Conservation (phyloP, 2,329 filamentous ascomycete genomes). For the Fusarium sp. region DNA sequence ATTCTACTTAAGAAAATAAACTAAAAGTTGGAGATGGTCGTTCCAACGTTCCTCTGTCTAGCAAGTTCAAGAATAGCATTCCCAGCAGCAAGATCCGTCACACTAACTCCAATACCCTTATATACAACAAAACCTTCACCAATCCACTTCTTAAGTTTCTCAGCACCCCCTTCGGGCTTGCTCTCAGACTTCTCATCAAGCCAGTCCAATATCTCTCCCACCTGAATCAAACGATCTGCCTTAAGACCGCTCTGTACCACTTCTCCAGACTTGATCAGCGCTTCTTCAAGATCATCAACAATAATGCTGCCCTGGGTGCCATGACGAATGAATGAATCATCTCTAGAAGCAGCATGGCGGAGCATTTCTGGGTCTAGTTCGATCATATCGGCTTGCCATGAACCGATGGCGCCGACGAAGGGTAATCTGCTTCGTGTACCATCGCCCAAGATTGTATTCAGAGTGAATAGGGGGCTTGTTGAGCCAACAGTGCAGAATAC, state of each 20-base stretch:
- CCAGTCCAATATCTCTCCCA: constrained; percentile 60
- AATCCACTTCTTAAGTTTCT: constrained; percentile 20
- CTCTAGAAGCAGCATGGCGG: constrained; percentile 21
- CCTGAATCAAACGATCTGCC: constrained; percentile 70
- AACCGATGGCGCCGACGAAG: constrained; percentile 66
- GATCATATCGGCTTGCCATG: constrained; percentile 72
- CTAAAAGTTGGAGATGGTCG: constrained; percentile 27
- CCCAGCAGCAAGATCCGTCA: constrained; percentile 53
- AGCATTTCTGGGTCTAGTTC: constrained; percentile 76
- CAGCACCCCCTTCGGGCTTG: neutral
- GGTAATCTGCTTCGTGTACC: constrained; percentile 12
- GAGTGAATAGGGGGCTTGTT: constrained; percentile 29
- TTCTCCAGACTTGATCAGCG: constrained; percentile 75
- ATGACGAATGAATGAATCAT: constrained; percentile 5
- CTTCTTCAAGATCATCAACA: constrained; percentile 70
- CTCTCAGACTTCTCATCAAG: neutral
- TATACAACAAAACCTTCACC: constrained; percentile 49
- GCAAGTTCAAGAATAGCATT: constrained; percentile 50
- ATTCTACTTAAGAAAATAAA: rapidly evolving
- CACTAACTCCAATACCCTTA: constrained; percentile 46
- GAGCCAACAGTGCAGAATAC: constrained; percentile 43
- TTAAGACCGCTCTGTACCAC: constrained; percentile 72
- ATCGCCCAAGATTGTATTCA: constrained; percentile 7
- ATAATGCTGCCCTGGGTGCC: constrained; percentile 50
- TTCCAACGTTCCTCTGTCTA: constrained; percentile 23